Evolutionary conservation across 2,329 filamentous ascomycete species (phyloP).

Genomic region (Colletotrichum neosansevieriae): DNA sequence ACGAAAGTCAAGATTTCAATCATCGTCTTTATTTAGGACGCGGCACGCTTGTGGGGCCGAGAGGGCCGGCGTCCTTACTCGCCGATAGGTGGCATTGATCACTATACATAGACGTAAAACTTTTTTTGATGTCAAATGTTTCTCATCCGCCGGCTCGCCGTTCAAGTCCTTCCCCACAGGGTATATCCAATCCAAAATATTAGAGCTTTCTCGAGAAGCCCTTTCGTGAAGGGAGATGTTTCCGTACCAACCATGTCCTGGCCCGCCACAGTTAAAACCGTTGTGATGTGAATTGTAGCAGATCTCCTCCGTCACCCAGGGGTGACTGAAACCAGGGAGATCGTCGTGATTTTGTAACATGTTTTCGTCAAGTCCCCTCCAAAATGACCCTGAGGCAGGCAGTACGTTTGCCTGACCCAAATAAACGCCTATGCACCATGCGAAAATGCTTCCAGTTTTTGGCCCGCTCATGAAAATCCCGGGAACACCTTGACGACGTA

Average conservation of each 20-base stretch:
- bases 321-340: conserved; percentile 1
- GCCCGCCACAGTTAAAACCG: conserved; percentile 16
- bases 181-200: conserved; percentile 39
- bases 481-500: conserved; percentile 59
- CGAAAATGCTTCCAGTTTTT: conserved; percentile 20
- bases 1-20: not conserved
- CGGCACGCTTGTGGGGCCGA: not conserved
- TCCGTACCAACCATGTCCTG: conserved; percentile 16
- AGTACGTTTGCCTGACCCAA: conserved; percentile 25
- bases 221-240: not conserved
- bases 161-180: conserved; percentile 28
- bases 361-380: conserved; percentile 14
- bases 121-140: conserved; percentile 19
- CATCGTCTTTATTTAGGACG: conserved; percentile 16
- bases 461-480: conserved; percentile 46
- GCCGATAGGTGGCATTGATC: not conserved
- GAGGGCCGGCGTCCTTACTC: not conserved
- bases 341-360: conserved; percentile 25
- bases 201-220: not conserved
- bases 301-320: conserved; percentile 9
- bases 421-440: conserved; percentile 37
- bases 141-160: conserved; percentile 19
- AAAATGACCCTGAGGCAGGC: conserved; percentile 29
- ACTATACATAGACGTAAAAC: conserved; percentile 1
- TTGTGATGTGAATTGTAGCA: conserved; percentile 24